phyloP scores from a whole-genome alignment of 2,329 filamentous ascomycete species.

The Fusarium napiforme region DNA sequence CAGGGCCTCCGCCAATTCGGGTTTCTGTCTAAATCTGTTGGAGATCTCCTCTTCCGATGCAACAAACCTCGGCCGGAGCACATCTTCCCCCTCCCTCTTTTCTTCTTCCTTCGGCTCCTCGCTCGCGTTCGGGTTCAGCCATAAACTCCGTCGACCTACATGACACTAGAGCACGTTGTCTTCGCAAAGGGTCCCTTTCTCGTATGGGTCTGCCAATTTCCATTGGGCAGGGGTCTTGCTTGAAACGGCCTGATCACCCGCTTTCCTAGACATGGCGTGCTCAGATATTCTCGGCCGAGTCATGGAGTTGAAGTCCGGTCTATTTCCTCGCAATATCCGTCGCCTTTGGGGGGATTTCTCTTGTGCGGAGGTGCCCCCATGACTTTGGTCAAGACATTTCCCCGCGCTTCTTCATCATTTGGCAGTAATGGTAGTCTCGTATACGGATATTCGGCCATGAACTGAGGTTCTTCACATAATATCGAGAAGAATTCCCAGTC shows the following conservation, averaged over 20 bases:
- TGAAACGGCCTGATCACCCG: conserved; percentile 1
- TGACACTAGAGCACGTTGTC: neutral
- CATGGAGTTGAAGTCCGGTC: neutral
- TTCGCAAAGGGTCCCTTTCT: conserved; percentile 16
- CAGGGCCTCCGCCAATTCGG: neutral
- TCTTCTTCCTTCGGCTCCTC: conserved; percentile 21
- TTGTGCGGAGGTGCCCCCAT: neutral
- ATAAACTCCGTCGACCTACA: conserved; percentile 10
- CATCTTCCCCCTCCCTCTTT: conserved; percentile 5
- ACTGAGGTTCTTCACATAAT: neutral
- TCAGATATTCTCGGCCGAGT: conserved; percentile 31
- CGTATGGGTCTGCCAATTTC: neutral
- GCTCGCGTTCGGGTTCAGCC: conserved; percentile 20
- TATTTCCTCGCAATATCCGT: conserved; percentile 29
- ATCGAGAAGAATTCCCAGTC: neutral
- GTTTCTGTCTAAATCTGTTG: neutral
- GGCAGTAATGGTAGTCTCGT: neutral
- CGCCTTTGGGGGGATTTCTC: conserved; percentile 8
- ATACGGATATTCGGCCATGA: neutral
- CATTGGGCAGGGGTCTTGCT: conserved; percentile 11
- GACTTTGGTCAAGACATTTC: neutral
- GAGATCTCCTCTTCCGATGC: conserved; percentile 18
- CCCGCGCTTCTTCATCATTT: neutral
- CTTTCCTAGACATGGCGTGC: neutral
- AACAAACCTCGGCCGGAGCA: conserved; percentile 25